Evolutionary conservation across 2,329 filamentous ascomycete genomes (phyloP).

Genomic region (Trichoderma arundinaceum): DNA sequence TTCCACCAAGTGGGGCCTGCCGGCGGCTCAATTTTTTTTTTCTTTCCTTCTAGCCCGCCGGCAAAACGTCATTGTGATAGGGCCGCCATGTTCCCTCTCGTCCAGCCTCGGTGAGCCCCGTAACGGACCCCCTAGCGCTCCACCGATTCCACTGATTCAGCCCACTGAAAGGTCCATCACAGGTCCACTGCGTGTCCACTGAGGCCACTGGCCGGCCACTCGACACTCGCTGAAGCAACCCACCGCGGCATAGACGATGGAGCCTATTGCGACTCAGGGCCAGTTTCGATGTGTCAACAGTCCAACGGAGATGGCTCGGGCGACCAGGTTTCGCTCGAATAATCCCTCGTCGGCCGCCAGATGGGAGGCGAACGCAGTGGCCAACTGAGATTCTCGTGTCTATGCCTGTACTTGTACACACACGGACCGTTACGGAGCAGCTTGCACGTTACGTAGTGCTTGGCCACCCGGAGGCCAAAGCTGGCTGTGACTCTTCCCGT

Average conservation of each 20-base stretch:
- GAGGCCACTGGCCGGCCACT: slow-evolving; percentile 12
- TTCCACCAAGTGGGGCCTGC: slow-evolving; percentile 11
- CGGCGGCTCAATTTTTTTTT: slow-evolving; percentile 13
- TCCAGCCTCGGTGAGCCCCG: slow-evolving; percentile 23
- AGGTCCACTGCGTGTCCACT: slow-evolving; percentile 8
- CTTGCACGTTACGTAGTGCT: not conserved
- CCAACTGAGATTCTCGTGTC: slow-evolving; percentile 15
- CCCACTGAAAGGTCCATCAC: slow-evolving; percentile 6
- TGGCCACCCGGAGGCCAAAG: slow-evolving; percentile 11
- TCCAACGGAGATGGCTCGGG: slow-evolving; percentile 26
- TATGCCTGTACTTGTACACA: slow-evolving; percentile 5
- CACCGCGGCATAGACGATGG: slow-evolving; percentile 19
- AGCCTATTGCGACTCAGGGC: slow-evolving; percentile 22
- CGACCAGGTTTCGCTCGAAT: slow-evolving; percentile 26
- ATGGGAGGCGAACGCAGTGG: slow-evolving; percentile 15
- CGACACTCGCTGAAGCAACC: slow-evolving; percentile 12
- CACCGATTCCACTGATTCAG: slow-evolving; percentile 23
- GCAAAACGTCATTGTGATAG: slow-evolving; percentile 29
- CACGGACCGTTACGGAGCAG: slow-evolving; percentile 5
- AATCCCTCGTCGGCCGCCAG: slow-evolving; percentile 26
- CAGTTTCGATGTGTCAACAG: slow-evolving; percentile 36
- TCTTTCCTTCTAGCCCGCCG: slow-evolving; percentile 14
- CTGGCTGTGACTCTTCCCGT: not conserved
- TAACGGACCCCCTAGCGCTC: slow-evolving; percentile 3
- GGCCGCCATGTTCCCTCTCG: not conserved